phyloP scores from a whole-genome alignment of 208 protist species.

The Porcisia hertigi region DNA sequence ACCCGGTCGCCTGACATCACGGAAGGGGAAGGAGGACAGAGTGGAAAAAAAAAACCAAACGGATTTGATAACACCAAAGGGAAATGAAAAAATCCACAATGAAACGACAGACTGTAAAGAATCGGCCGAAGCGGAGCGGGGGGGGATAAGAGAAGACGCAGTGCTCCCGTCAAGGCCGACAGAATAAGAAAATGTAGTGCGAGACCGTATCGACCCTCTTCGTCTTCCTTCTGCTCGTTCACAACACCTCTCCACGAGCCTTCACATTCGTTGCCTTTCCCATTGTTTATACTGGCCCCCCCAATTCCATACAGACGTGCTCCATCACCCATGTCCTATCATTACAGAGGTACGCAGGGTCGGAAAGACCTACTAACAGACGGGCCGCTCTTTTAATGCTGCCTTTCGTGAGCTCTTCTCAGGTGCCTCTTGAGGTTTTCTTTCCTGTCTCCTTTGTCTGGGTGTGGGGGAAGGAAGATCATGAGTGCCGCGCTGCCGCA shows the following conservation, averaged over 20 bases:
- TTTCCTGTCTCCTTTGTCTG: not conserved
- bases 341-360: not conserved
- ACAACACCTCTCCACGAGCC: not conserved
- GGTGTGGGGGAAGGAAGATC: not conserved
- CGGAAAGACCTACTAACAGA: constrained; percentile 6
- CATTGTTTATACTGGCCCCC: not conserved
- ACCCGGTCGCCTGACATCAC: too few species aligned
- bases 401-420: not conserved
- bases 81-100: not conserved
- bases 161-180: too few species aligned
- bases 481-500: not conserved
- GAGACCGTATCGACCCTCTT: not conserved
- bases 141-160: not conserved
- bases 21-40: not conserved
- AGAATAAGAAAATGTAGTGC: not conserved
- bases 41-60: not conserved
- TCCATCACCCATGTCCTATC: not conserved
- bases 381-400: not conserved
- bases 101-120: not conserved
- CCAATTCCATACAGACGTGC: not conserved
- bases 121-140: not conserved
- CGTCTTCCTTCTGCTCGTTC: not conserved
- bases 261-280: not conserved
- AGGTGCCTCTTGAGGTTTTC: not conserved
- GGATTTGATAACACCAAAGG: not conserved